Conservation (phyloP, 352 stramenopile species). For the Globisporangium camurandrum region DNA sequence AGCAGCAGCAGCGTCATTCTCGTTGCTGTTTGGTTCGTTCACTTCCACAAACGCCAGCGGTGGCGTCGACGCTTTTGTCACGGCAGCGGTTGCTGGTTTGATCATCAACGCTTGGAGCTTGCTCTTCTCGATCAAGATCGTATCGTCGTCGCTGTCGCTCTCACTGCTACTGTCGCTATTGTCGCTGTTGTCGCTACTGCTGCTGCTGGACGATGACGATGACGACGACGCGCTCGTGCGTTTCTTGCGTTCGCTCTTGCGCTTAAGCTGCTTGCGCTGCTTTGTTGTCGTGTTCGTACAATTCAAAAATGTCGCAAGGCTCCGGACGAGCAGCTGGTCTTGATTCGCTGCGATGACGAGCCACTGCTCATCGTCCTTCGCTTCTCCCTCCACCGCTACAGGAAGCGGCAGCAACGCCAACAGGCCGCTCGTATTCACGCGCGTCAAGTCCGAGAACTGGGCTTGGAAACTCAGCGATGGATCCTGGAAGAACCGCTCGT, state of each 20-base stretch:
- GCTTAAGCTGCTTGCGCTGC: conserved; percentile 39
- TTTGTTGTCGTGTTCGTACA: conserved; percentile 44
- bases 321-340: conserved; percentile 62
- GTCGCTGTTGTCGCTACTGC: conserved; percentile 12
- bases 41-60: too few species aligned
- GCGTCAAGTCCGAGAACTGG: conserved; percentile 72
- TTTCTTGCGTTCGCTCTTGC: too few species aligned
- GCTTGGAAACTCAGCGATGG: conserved; percentile 61
- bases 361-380: conserved; percentile 57
- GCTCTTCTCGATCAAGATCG: conserved; percentile 6
- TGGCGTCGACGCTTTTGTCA: neutral
- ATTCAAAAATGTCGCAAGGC: conserved; percentile 56
- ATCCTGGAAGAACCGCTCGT: conserved; percentile 80
- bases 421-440: conserved; percentile 62
- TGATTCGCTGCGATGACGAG: conserved; percentile 72
- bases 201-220: conserved; percentile 21
- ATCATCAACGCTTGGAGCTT: neutral
- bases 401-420: conserved; percentile 55
- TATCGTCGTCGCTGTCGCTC: conserved; percentile 12
- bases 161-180: conserved; percentile 7
- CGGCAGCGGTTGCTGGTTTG: neutral
- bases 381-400: too few species aligned
- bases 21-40: too few species aligned
- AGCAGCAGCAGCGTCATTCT: too few species aligned
- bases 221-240: too few species aligned